Percentiles rank a stretch among this genome's conserved stretches.
Conservation (phyloP, 768 basidiomycete species). For the Megacollybia marginata region DNA sequence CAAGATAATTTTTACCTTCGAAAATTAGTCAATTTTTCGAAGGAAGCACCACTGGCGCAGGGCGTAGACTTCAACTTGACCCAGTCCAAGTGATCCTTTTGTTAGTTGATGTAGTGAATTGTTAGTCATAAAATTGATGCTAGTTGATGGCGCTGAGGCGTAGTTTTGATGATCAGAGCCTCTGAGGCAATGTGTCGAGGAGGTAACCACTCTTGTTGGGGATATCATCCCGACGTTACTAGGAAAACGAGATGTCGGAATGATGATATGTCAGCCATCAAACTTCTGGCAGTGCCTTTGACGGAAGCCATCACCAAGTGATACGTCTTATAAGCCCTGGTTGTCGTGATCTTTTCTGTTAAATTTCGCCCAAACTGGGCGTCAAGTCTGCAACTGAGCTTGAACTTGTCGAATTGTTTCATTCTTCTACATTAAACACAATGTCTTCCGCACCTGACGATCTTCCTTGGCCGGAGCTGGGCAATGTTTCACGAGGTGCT, state of each 20-base stretch:
- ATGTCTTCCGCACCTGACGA: slow-evolving; percentile 57
- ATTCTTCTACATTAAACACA: slow-evolving; percentile 21
- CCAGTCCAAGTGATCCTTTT: too few relatives aligned
- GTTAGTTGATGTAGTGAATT: too few relatives aligned
- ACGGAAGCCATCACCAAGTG: neutral
- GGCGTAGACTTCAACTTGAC: slow-evolving; percentile 65
- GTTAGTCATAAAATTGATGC: too few relatives aligned
- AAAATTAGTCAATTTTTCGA: slow-evolving; percentile 73
- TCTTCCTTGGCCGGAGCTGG: slow-evolving; percentile 81
- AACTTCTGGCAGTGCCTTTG: neutral
- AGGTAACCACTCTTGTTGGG: too few relatives aligned
- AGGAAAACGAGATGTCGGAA: neutral
- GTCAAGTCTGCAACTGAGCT: too few relatives aligned
- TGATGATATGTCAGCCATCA: neutral
- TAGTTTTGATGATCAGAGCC: too few relatives aligned
- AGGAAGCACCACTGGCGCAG: slow-evolving; percentile 85
- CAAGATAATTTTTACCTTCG: neutral
- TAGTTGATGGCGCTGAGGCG: too few relatives aligned
- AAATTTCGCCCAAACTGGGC: slow-evolving; percentile 6
- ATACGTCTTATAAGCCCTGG: neutral
- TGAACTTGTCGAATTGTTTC: neutral
- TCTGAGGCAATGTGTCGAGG: too few relatives aligned
- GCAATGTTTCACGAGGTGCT: slow-evolving; percentile 78
- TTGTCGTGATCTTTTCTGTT: neutral
- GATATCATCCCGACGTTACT: too few relatives aligned